Percentiles rank a stretch among this genome's conserved stretches.
Evolutionary conservation across 2,329 filamentous ascomycete species (phyloP).

Genomic region (Fusarium nanum): DNA sequence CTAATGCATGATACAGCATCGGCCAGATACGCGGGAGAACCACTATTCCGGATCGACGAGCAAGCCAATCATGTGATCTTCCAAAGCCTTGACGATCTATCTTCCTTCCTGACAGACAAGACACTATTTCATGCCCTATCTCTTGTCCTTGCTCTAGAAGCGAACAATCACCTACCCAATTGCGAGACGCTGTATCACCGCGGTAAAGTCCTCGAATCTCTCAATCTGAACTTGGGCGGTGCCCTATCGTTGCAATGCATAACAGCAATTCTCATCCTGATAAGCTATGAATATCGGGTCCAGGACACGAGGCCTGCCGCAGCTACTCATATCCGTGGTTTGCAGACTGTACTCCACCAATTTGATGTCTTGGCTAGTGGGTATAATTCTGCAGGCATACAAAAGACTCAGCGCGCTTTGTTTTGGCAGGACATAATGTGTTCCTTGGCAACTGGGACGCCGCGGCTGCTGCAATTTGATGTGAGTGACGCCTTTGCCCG

Average conservation of each 20-base stretch:
- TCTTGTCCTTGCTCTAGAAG: neutral
- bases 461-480: neutral
- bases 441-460: constrained; percentile 1
- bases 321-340: neutral
- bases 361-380: no score
- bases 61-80: neutral
- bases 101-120: neutral
- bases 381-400: neutral
- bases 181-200: constrained; percentile 4
- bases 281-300: constrained; percentile 17
- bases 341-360: neutral
- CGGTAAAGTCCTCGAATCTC: neutral
- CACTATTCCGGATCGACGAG: constrained; percentile 8
- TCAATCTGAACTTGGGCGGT: neutral
- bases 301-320: neutral
- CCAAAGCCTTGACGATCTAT: neutral
- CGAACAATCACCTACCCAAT: neutral
- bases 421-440: constrained; percentile 15
- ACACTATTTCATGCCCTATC: constrained; percentile 8
- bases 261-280: neutral
- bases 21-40: neutral
- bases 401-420: constrained; percentile 3
- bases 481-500: neutral
- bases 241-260: neutral
- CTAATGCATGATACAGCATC: neutral